Evolutionary conservation across 352 stramenopile genomes (phyloP).

Genomic region (Aphanomyces cochlioides): DNA sequence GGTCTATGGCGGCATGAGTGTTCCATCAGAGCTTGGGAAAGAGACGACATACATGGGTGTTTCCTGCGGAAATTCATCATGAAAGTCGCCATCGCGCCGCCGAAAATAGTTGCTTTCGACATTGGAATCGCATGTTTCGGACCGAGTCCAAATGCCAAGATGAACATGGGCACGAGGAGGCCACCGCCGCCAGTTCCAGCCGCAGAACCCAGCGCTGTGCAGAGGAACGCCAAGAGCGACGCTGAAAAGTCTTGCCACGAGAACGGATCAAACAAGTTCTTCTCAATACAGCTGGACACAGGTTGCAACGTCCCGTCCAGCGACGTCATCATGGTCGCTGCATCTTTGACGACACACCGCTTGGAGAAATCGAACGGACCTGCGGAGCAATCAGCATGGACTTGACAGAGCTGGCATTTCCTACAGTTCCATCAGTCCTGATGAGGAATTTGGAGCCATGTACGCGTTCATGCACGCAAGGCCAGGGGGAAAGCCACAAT

Average conservation of each 20-base stretch:
- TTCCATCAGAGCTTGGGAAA: background rate
- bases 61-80: slow-evolving; percentile 91
- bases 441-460: background rate
- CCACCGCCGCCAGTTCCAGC: slow-evolving; percentile 69
- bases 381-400: background rate
- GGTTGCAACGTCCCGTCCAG: slow-evolving; percentile 5
- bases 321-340: background rate
- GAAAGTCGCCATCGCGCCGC: slow-evolving; percentile 93
- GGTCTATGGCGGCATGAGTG: background rate
- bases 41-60: slow-evolving; percentile 71
- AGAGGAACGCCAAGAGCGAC: slow-evolving; percentile 31
- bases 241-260: slow-evolving; percentile 21
- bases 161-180: slow-evolving; percentile 90
- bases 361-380: slow-evolving; percentile 12
- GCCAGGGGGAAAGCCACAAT: slow-evolving; percentile 24
- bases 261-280: slow-evolving; percentile 29
- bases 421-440: background rate
- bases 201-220: slow-evolving; percentile 48
- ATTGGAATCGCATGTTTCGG: slow-evolving; percentile 96
- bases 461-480: slow-evolving; percentile 17
- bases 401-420: slow-evolving; percentile 9
- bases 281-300: slow-evolving; percentile 14
- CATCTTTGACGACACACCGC: slow-evolving; percentile 15
- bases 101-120: slow-evolving; percentile 96
- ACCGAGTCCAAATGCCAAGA: slow-evolving; percentile 58